Percentiles rank a stretch among this genome's conserved stretches.
Conservation (phyloP, 176 grass and related monocot species). For the Rhynchospora pubera region DNA sequence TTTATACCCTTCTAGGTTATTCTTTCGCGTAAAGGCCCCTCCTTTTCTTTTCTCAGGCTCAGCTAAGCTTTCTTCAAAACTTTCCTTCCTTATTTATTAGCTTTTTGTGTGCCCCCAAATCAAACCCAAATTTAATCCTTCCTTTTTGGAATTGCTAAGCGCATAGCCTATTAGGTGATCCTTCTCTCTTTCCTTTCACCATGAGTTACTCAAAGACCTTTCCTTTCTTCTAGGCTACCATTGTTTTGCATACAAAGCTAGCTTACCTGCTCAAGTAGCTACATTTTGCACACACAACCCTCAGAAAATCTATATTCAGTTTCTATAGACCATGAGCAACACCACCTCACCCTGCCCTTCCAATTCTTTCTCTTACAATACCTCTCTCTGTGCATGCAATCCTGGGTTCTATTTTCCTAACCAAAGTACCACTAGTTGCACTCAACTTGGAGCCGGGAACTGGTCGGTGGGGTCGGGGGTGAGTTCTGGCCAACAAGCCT, state of each 20-base stretch:
- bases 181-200: background rate
- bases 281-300: background rate
- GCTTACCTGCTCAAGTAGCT: background rate
- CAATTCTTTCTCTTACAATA: conserved; percentile 57
- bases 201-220: conserved; percentile 6
- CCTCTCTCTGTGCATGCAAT: conserved; percentile 63
- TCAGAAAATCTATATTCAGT: background rate
- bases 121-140: background rate
- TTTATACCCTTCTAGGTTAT: background rate
- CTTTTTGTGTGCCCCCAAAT: background rate
- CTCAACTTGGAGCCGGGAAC: conserved; percentile 24
- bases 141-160: background rate
- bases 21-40: background rate
- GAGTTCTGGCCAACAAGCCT: conserved; percentile 34
- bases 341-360: background rate
- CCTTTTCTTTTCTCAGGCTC: background rate
- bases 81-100: background rate
- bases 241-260: background rate
- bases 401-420: conserved; percentile 57
- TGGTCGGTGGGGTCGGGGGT: conserved; percentile 61
- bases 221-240: background rate
- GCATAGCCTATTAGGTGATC: background rate
- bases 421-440: conserved; percentile 23
- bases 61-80: background rate
- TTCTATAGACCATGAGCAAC: background rate